Evolutionary conservation across 345 rosid species (phyloP).

Genomic region (Geranium rotundifolium): DNA sequence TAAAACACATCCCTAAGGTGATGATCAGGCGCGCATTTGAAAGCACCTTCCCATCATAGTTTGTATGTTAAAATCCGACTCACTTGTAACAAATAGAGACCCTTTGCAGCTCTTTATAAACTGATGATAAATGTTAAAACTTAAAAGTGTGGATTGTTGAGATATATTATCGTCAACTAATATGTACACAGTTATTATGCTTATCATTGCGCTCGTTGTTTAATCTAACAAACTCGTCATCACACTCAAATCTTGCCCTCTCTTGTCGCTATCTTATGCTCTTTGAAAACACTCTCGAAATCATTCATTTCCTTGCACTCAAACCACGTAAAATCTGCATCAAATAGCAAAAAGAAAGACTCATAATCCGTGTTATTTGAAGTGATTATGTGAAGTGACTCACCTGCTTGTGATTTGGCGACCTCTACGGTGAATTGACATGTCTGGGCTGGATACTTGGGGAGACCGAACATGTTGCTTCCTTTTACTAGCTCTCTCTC

Average conservation of each 20-base stretch:
- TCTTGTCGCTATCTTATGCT: constrained; percentile 38
- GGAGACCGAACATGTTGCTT: constrained; percentile 34
- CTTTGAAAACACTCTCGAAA: constrained; percentile 29
- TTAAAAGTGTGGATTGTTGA: no score
- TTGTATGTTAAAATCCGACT: no score
- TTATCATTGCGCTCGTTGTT: no score
- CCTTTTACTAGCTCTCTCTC: constrained; percentile 30
- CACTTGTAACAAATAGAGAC: no score
- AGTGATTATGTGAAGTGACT: background rate
- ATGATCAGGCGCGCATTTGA: no score
- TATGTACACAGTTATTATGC: no score
- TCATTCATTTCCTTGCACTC: constrained; percentile 48
- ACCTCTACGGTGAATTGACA: constrained; percentile 49
- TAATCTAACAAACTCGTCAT: constrained; percentile 36
- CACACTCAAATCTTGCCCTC: constrained; percentile 55
- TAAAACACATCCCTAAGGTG: background rate
- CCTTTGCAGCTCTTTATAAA: no score
- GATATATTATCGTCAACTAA: no score
- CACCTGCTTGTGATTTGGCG: constrained; percentile 54
- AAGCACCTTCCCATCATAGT: background rate
- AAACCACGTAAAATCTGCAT: constrained; percentile 75
- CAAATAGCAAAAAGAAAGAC: background rate
- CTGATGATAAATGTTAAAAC: no score
- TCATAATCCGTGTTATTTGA: no score
- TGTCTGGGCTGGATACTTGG: constrained; percentile 36